phyloP scores from a whole-genome alignment of 441 rosid genomes.

The Pelargonium cotyledonis region DNA sequence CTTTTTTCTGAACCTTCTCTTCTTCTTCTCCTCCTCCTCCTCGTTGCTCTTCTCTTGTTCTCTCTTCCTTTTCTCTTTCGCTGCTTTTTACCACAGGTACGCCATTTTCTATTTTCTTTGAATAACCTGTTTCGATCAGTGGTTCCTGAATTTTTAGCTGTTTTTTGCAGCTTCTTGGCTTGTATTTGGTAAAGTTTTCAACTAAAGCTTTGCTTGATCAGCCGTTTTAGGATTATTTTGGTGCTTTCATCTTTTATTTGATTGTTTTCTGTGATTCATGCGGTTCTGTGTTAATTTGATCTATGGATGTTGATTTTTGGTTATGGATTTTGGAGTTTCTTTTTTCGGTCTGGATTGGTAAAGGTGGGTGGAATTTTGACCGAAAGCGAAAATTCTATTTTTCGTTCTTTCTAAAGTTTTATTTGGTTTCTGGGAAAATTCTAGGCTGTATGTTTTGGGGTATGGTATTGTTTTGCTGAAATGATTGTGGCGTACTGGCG shows the following conservation, averaged over 20 bases:
- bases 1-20: slow-evolving; percentile 8
- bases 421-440: slow-evolving; percentile 2
- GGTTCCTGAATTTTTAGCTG: background rate
- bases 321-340: slow-evolving; percentile 1
- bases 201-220: slow-evolving; percentile 14
- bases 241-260: slow-evolving; percentile 14
- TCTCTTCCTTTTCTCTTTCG: background rate
- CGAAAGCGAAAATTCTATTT: background rate
- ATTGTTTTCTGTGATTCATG: background rate
- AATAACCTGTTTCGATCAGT: slow-evolving; percentile 14
- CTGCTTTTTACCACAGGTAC: background rate
- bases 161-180: background rate
- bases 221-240: slow-evolving; percentile 5
- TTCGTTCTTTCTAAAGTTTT: background rate
- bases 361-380: background rate
- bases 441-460: background rate
- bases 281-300: slow-evolving; percentile 16
- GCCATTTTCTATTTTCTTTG: too few species aligned
- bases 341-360: background rate
- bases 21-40: background rate
- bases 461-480: background rate
- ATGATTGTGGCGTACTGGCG: too few species aligned
- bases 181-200: slow-evolving; percentile 17
- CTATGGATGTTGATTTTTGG: slow-evolving; percentile 14
- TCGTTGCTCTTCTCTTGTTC: background rate